phyloP scores from a whole-genome alignment of 805 yeast species.

The Lipomyces chichibuensis region DNA sequence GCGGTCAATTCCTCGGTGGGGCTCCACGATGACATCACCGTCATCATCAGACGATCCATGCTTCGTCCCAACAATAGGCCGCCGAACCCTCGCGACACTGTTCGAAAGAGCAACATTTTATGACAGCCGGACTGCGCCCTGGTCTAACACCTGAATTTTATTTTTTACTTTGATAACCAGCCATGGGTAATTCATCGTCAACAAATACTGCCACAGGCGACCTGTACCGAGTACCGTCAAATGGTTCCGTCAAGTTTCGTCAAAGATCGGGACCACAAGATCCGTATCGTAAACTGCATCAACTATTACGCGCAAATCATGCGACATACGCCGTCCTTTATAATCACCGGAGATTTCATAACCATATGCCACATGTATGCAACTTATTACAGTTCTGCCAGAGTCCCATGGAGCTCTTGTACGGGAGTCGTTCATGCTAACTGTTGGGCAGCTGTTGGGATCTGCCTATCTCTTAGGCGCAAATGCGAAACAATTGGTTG shows the following conservation, averaged over 20 bases:
- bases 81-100: neutral
- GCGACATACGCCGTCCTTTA: constrained; percentile 41
- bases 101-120: neutral
- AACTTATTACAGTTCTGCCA: neutral
- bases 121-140: neutral
- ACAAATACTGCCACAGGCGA: neutral
- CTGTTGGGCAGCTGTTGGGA: constrained; percentile 35
- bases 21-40: neutral
- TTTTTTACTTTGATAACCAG: neutral
- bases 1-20: neutral
- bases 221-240: neutral
- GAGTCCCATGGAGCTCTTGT: neutral
- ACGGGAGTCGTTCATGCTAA: neutral
- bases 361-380: constrained; percentile 42
- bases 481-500: constrained; percentile 39
- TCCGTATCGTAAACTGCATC: constrained; percentile 38
- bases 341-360: constrained; percentile 40
- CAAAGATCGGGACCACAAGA: constrained; percentile 7
- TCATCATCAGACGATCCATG: neutral
- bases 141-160: neutral
- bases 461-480: constrained; percentile 48
- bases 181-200: constrained; percentile 2
- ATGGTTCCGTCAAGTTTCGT: neutral
- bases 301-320: constrained; percentile 43
- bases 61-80: neutral